Evolutionary conservation across 2,329 filamentous ascomycete genomes (phyloP).

Genomic region (Mycosphaerelloides madeirae): DNA sequence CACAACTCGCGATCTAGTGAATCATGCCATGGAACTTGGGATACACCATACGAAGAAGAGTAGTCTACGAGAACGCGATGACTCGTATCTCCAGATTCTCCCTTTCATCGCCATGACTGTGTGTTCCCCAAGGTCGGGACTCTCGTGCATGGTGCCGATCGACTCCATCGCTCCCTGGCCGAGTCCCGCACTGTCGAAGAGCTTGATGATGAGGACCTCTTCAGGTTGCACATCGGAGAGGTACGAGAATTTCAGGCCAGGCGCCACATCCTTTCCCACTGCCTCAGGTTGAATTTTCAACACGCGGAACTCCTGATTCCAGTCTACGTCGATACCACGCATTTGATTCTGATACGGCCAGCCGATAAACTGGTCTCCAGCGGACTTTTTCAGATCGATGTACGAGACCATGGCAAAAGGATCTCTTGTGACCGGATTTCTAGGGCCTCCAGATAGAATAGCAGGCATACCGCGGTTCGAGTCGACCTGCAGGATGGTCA

Average conservation of each 20-base stretch:
- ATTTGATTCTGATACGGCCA: conserved; percentile 4
- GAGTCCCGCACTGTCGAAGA: conserved; percentile 7
- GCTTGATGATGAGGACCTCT: conserved; percentile 10
- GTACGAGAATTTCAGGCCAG: conserved; percentile 4
- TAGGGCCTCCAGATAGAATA: conserved; percentile 9
- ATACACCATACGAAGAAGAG: too few species aligned
- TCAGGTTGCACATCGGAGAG: conserved; percentile 8
- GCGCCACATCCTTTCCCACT: neutral
- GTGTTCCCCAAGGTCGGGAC: conserved; percentile 7
- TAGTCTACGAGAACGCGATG: conserved; percentile 5
- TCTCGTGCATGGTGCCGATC: conserved; percentile 5
- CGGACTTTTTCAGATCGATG: neutral
- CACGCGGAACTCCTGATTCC: conserved; percentile 3
- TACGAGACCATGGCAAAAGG: conserved; percentile 4
- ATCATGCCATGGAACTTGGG: too few species aligned
- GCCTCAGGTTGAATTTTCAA: conserved; percentile 5
- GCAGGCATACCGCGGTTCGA: conserved; percentile 6
- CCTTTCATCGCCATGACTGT: conserved; percentile 1
- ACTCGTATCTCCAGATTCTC: conserved; percentile 7
- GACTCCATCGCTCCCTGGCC: neutral
- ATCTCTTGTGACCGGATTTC: conserved; percentile 6
- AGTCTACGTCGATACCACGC: conserved; percentile 3
- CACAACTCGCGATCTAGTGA: too few species aligned
- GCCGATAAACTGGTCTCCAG: neutral
- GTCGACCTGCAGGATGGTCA: neutral